Conservation (phyloP, 495 filamentous ascomycete species). For the Aspergillus nanangensis region DNA sequence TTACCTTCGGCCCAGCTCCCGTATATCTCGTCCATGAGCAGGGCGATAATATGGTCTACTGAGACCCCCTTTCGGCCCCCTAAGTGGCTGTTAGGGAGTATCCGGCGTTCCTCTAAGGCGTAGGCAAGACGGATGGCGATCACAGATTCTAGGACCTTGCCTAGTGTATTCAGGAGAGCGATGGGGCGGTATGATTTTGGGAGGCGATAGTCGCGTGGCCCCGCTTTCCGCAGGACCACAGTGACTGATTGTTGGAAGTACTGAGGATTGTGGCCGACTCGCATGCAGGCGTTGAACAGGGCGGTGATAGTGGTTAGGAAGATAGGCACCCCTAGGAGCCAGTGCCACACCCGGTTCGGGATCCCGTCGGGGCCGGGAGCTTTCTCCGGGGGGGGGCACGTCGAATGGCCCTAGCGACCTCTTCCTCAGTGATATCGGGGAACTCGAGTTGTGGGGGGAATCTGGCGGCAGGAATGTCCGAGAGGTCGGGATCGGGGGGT, state of each 20-base stretch:
- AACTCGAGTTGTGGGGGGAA: slow-evolving; percentile 16
- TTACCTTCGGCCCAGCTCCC: slow-evolving; percentile 7
- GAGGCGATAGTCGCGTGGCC: slow-evolving; percentile 19
- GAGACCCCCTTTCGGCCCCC: slow-evolving; percentile 15
- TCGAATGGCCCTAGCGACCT: slow-evolving; percentile 16
- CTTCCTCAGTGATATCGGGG: slow-evolving; percentile 10
- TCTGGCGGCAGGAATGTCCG: slow-evolving; percentile 10
- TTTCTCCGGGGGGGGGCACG: slow-evolving; percentile 17
- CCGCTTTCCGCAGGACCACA: slow-evolving; percentile 25
- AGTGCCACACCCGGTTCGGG: slow-evolving; percentile 14
- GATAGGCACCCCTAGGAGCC: slow-evolving; percentile 4
- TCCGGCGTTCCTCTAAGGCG: slow-evolving; percentile 9
- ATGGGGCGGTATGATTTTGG: slow-evolving; percentile 28
- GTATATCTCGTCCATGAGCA: slow-evolving; percentile 16
- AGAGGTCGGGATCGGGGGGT: slow-evolving; percentile 17
- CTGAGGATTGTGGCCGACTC: slow-evolving; percentile 14
- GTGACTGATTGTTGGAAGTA: slow-evolving; percentile 23
- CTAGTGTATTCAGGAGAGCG: slow-evolving; percentile 28
- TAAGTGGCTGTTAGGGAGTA: slow-evolving; percentile 21
- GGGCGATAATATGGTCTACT: slow-evolving; percentile 15
- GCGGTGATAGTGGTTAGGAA: slow-evolving; percentile 2
- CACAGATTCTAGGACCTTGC: slow-evolving; percentile 25
- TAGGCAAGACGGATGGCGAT: slow-evolving; percentile 18
- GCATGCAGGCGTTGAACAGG: slow-evolving; percentile 21
- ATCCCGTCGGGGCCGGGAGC: slow-evolving; percentile 20